A percentile compares a stretch with the other conserved stretches of the same genome.
Conservation (phyloP, 768 basidiomycete species). For the Termitomyces sp. region DNA sequence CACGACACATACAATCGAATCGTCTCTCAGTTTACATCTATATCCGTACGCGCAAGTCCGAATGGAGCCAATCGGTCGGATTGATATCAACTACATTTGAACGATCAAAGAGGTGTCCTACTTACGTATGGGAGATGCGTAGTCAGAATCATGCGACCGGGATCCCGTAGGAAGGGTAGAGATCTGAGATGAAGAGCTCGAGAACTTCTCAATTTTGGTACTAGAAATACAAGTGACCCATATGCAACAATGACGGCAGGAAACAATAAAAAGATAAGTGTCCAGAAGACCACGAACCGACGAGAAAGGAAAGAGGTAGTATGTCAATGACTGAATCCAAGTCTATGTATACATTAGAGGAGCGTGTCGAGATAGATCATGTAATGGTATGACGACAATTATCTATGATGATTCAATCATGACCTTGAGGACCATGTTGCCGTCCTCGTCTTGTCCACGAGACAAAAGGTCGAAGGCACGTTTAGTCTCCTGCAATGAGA, state of each 20-base stretch:
- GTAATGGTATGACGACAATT: not conserved
- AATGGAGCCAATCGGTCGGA: constrained; percentile 1
- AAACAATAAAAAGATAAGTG: not conserved
- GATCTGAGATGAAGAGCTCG: not conserved
- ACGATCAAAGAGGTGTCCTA: not conserved
- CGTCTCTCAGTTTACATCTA: not conserved
- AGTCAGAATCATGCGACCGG: not conserved
- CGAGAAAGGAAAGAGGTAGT: not conserved
- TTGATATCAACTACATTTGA: not conserved
- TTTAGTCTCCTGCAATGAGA: constrained; percentile 55
- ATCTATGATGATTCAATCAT: constrained; percentile 53
- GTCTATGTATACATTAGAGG: constrained; percentile 1
- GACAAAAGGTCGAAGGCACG: constrained; percentile 80
- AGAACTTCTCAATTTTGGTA: not conserved
- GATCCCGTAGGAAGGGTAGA: not conserved
- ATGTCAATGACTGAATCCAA: constrained; percentile 1
- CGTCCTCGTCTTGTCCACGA: constrained; percentile 71
- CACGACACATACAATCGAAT: not conserved
- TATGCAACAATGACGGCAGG: constrained; percentile 1
- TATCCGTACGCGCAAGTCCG: not conserved
- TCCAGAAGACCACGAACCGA: constrained; percentile 1
- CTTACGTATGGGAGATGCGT: not conserved
- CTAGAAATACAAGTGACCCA: constrained; percentile 9
- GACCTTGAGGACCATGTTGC: constrained; percentile 84
- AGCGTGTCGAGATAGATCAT: not conserved